Percentiles rank a stretch among this genome's conserved stretches.
These are phyloP conservation scores for Coriaria nepalensis DNA, from an alignment of 306 rosid species.

Conservation along the genomic window DNA sequence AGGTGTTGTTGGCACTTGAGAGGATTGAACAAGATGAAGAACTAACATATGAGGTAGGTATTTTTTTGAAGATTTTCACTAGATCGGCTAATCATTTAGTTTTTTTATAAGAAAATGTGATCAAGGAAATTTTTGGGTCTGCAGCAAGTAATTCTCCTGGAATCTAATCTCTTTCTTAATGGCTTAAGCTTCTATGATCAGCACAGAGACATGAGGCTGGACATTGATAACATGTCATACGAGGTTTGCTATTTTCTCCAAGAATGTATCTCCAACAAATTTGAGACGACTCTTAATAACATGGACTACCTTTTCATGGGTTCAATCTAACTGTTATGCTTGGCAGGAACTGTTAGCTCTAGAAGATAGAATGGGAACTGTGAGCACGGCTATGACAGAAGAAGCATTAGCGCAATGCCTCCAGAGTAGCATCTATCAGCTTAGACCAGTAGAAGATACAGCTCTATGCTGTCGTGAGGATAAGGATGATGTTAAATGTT, in stretches of 20 bases:
- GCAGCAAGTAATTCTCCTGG: conserved; percentile 90
- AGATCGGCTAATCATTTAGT: not conserved
- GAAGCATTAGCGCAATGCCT: conserved; percentile 61
- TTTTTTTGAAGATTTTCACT: conserved; percentile 3
- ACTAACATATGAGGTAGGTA: conserved; percentile 74
- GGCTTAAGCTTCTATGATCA: conserved; percentile 79
- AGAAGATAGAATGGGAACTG: conserved; percentile 93
- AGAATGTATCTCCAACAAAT: not conserved
- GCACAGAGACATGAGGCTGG: conserved; percentile 97
- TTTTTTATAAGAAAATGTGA: not conserved
- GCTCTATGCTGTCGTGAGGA: conserved; percentile 24
- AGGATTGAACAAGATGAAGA: conserved; percentile 95
- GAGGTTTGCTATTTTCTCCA: conserved; percentile 48
- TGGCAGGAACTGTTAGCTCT: conserved; percentile 82
- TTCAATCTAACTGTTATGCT: not conserved
- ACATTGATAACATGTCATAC: conserved; percentile 96
- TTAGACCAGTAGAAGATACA: conserved; percentile 24
- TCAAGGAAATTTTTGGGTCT: conserved; percentile 10
- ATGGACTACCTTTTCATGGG: too few species aligned
- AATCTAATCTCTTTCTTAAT: conserved; percentile 66
- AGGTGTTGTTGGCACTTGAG: conserved; percentile 85
- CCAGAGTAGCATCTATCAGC: conserved; percentile 38
- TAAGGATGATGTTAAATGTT: conserved; percentile 67
- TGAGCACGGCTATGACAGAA: conserved; percentile 90
- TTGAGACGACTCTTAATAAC: too few species aligned